Conservation (phyloP, 2,329 filamentous ascomycete genomes). For the Xylariaceae sp. region DNA sequence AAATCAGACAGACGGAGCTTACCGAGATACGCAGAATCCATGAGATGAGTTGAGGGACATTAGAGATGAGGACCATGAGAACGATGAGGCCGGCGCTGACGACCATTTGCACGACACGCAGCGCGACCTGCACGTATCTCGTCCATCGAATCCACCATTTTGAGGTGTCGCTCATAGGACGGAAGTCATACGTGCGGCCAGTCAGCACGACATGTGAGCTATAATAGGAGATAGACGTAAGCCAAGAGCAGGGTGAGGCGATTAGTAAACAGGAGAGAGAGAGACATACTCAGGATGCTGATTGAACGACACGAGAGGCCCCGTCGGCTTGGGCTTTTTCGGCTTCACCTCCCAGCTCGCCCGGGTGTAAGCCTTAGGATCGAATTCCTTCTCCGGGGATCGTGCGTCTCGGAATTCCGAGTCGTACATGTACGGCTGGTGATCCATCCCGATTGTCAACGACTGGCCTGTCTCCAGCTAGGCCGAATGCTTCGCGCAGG, state of each 20-base stretch:
- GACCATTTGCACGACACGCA: constrained; percentile 63
- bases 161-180: constrained; percentile 62
- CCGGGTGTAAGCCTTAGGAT: constrained; percentile 79
- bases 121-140: constrained; percentile 61
- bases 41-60: constrained; percentile 56
- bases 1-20: constrained; percentile 34
- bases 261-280: background rate
- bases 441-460: constrained; percentile 27
- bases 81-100: constrained; percentile 67
- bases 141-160: constrained; percentile 67
- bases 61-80: constrained; percentile 70
- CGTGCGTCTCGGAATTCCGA: constrained; percentile 24
- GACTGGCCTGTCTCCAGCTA: constrained; percentile 19
- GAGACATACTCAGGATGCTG: constrained; percentile 72
- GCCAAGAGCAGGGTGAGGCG: background rate
- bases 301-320: constrained; percentile 77
- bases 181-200: constrained; percentile 55
- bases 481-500: constrained; percentile 18
- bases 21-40: constrained; percentile 77
- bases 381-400: constrained; percentile 37
- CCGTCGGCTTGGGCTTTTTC: constrained; percentile 60
- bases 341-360: constrained; percentile 66
- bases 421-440: constrained; percentile 32
- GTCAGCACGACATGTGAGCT: constrained; percentile 60
- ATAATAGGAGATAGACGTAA: constrained; percentile 1